Evolutionary conservation across 768 basidiomycete genomes (phyloP).

Genomic region (Russula sp.): DNA sequence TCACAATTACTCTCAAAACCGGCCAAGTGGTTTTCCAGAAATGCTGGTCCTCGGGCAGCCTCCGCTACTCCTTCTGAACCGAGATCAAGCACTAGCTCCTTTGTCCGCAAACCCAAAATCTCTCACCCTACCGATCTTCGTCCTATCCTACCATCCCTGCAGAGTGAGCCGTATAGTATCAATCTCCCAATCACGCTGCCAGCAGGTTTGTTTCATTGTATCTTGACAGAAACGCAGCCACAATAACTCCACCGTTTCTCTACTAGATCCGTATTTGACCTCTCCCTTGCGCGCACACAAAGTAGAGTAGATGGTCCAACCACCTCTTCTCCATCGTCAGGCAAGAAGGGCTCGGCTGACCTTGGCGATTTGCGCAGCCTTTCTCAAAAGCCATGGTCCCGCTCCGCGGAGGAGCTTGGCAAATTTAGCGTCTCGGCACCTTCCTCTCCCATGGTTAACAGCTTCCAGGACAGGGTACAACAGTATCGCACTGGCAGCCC

Average conservation of each 20-base stretch:
- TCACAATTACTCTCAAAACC: constrained; percentile 65
- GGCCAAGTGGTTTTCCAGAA: constrained; percentile 60
- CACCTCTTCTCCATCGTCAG: constrained; percentile 37
- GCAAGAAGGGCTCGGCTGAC: constrained; percentile 37
- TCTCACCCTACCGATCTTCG: constrained; percentile 81
- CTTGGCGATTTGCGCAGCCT: constrained; percentile 68
- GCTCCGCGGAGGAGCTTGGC: constrained; percentile 74
- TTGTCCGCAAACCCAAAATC: constrained; percentile 67
- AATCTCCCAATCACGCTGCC: constrained; percentile 39
- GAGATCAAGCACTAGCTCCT: constrained; percentile 41
- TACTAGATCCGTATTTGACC: constrained; percentile 62
- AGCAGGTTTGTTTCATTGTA: constrained; percentile 46
- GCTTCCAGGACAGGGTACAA: constrained; percentile 59
- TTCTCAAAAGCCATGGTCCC: constrained; percentile 74
- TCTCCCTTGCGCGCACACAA: constrained; percentile 47
- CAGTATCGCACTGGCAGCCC: constrained; percentile 57
- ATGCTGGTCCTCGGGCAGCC: constrained; percentile 35
- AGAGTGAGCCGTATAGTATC: constrained; percentile 48
- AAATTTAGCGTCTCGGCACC: constrained; percentile 44
- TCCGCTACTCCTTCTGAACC: constrained; percentile 48
- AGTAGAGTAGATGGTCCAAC: constrained; percentile 42
- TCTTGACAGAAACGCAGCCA: not conserved
- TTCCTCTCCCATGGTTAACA: constrained; percentile 43
- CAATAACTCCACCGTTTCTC: constrained; percentile 16
- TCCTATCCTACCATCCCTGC: constrained; percentile 54